Base-by-base conservation (phyloP, 2,329 filamentous ascomycete species). In the Fusarium sp. region DNA sequence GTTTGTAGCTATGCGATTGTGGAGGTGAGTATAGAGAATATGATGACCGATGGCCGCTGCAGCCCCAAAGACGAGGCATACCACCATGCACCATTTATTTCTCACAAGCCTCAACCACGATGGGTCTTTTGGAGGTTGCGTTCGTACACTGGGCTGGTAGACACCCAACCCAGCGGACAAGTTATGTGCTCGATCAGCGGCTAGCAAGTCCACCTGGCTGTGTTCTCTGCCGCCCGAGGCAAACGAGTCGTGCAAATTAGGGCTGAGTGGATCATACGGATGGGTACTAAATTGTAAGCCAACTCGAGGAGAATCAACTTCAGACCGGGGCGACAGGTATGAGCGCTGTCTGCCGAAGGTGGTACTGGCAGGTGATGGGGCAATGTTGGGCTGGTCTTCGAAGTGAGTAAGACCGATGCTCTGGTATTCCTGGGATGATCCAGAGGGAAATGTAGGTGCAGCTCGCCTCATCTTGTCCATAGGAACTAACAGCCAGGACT, bases 81-180 rank as follows among this genome's bases (percentile, higher is more conserved):
- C 31, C 5, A 65, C 54, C 59, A 70, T 70, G 11, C 47, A 68
- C 67, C 64, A 70, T 36, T 60, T 68, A 18, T 42, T 70, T 17
- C 54, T 57, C 3, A 50, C 35, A n/a, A 67, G 3, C 14, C 38
- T 49, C 4, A 44, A 10, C 60, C 54, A 63, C 35, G 38, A 44
- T 33, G 54, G 38, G 25, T 42, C 60, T 50, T 49, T 60, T 1
- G 38, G 31, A 18, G 20, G 54, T 27, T 27, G 22, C 3, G 54
- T 14, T 2, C 25, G 44, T 27, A 20, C 12, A n/a, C 12, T 14
- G 12, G 56, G 38, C 18, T 60, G 60, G 18, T 60, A 60, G 5
- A 63, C 38, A 27, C 60, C 54, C 3, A 60, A 44, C 15, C 60
- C 60, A 18, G 25, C 17, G 1, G 33, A 15, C 12, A 9, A 31